Evolutionary conservation across 2,329 filamentous ascomycete genomes (phyloP).

Genomic region (Epichloe glyceriae): DNA sequence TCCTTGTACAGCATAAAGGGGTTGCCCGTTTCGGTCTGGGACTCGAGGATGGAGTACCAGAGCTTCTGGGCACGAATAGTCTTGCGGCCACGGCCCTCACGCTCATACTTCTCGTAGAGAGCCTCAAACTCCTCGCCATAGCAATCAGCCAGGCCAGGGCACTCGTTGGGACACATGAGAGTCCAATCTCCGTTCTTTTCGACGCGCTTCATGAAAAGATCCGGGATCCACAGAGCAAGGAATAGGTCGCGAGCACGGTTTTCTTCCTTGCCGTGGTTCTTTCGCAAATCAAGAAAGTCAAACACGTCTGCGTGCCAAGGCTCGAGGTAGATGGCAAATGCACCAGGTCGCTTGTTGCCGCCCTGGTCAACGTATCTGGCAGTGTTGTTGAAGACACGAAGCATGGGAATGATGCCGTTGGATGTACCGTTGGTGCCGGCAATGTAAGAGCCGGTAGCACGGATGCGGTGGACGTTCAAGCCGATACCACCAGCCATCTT

Average conservation of each 20-base stretch:
- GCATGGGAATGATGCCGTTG: conserved; percentile 94
- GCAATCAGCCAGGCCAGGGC: conserved; percentile 85
- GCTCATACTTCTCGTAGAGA: conserved; percentile 87
- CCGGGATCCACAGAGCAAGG: conserved; percentile 95
- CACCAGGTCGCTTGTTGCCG: conserved; percentile 97
- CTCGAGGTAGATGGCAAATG: conserved; percentile 97
- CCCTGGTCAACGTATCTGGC: conserved; percentile 97
- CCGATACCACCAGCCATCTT: conserved; percentile 99
- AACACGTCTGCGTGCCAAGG: conserved; percentile 98
- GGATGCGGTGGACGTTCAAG: conserved; percentile 90
- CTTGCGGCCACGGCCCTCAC: conserved; percentile 72
- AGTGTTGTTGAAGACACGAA: conserved; percentile 98
- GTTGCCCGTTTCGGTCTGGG: conserved; percentile 97
- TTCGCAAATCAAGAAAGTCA: conserved; percentile 91
- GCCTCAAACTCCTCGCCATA: conserved; percentile 97
- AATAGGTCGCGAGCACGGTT: conserved; percentile 93
- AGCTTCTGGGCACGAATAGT: conserved; percentile 97
- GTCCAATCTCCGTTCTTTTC: conserved; percentile 96
- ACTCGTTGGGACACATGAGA: conserved; percentile 95
- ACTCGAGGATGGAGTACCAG: conserved; percentile 96
- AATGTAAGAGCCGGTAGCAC: conserved; percentile 95
- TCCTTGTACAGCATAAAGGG: conserved; percentile 99
- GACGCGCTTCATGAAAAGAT: conserved; percentile 99
- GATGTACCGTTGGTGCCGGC: conserved; percentile 96
- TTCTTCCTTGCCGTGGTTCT: conserved; percentile 99